Conservation (phyloP, 1,139 yeast genomes). For the Lodderomyces oxycetoniae region DNA sequence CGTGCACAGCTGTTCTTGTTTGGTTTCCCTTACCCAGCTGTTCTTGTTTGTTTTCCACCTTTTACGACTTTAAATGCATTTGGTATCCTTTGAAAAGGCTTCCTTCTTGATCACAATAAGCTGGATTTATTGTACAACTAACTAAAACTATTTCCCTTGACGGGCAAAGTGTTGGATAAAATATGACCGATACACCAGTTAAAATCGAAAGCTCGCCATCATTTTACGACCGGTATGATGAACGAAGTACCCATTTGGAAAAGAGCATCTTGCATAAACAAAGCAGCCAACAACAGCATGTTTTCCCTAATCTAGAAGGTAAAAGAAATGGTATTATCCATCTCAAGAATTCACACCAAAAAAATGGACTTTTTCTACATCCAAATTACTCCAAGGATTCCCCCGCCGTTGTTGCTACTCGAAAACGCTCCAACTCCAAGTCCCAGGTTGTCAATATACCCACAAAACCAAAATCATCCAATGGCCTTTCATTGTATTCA, state of each 20-base stretch:
- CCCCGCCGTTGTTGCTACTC: constrained; percentile 10
- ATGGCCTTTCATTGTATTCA: constrained; percentile 5
- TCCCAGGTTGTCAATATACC: constrained; percentile 26
- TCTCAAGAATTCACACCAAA: constrained; percentile 7
- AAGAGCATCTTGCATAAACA: no score
- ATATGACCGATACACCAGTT: neutral
- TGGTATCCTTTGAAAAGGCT: no score
- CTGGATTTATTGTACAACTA: no score
- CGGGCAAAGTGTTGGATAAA: no score
- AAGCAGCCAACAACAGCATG: neutral
- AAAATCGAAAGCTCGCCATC: neutral
- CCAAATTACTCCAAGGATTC: constrained; percentile 4
- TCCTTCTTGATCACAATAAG: no score
- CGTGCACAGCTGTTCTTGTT: no score
- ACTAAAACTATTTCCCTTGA: no score
- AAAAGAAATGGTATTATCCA: constrained; percentile 10
- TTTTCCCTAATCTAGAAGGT: constrained; percentile 11
- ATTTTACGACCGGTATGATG: neutral
- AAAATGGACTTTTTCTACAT: constrained; percentile 2
- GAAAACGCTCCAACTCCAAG: constrained; percentile 40
- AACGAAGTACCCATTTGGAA: no score
- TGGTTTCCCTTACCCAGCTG: no score
- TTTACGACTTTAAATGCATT: no score
- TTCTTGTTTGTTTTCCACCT: no score
- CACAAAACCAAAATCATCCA: constrained; percentile 9